Conservation (phyloP, 768 basidiomycete species). For the Hortiboletus campestris region DNA sequence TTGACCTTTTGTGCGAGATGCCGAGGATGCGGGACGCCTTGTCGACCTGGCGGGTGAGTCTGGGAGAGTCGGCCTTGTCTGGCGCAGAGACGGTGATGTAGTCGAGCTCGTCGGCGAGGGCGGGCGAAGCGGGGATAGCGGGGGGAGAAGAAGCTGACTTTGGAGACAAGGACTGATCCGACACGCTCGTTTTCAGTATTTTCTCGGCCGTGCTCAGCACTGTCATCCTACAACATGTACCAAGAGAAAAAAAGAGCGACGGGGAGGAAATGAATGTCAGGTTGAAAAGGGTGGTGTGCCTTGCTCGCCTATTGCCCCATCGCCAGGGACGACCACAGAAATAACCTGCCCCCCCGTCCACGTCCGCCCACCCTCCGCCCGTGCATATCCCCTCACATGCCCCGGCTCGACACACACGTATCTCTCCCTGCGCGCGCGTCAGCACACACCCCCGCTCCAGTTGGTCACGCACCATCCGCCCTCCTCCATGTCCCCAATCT, state of each 20-base stretch:
- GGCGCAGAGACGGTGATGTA: conserved; percentile 56
- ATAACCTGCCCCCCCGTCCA: conserved; percentile 81
- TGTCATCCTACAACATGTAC: too few relatives aligned
- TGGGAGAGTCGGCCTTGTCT: conserved; percentile 33
- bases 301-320: neutral
- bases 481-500: conserved; percentile 87
- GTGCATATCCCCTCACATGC: conserved; percentile 69
- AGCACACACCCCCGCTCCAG: neutral
- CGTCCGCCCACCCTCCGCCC: conserved; percentile 57
- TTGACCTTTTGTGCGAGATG: conserved; percentile 68
- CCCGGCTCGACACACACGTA: conserved; percentile 95
- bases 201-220: conserved; percentile 39
- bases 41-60: conserved; percentile 47
- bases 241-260: neutral
- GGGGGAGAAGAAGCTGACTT: conserved; percentile 24
- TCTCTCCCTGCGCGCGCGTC: conserved; percentile 51
- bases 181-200: conserved; percentile 46
- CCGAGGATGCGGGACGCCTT: conserved; percentile 80
- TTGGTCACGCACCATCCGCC: conserved; percentile 64
- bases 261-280: too few relatives aligned
- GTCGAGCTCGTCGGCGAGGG: conserved; percentile 70
- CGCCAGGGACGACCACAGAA: conserved; percentile 42
- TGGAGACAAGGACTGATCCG: conserved; percentile 45
- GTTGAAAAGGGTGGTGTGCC: too few relatives aligned
- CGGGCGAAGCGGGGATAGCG: neutral